Evolutionary conservation across 2,329 filamentous ascomycete genomes (phyloP), one percentile per base, ranked within the genome.

Genomic region (Colletotrichum lini): DNA sequence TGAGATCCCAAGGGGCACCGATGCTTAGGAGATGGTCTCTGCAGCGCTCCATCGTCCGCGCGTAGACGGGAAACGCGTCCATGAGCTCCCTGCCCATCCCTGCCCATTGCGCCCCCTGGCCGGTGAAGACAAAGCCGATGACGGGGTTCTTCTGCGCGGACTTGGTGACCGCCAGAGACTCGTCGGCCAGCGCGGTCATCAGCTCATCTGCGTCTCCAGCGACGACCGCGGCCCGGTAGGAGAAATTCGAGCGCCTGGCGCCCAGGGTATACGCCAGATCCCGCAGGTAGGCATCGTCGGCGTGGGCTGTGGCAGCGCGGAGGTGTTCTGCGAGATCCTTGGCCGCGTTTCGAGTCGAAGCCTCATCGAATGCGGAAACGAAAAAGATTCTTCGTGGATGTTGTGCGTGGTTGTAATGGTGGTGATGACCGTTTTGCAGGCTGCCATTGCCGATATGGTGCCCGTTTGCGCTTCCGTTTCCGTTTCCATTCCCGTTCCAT

Each of bases 31-130:
- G 66, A 5, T 68, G 72, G 0, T 73, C 44, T 0, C 80, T 74
- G 1, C 81, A 62, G 30, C 73, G 57, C n/a, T 74, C 70, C 4
- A 76, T 72, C 35, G 76, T 53, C 47, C 53, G 9, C n/a, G 73
- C 61, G 9, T 65, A 65, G 2, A 66, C 70, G n/a, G 58, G 72
- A 57, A 74, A 74, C 42, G 67, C 64, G n/a, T 67, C 69, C 12
- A 42, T 49, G 16, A 72, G 12, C 47, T 59, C 7, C 26, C 26
- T 26, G 26, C 26, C 26, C 26, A 26, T 26, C 26, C 26, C 26
- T 1, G 26, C 26, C 26, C 26, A 26, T 26, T 26, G 26, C 26
- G 26, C 26, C 26, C 26, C 26, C 26, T 26, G 26, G 26, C 26
- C 26, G 26, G 26, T 26, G 26, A 26, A 26, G 26, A 26, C 26